phyloP scores from a whole-genome alignment of 2,329 filamentous ascomycete genomes.

The Trichoderma polysporum region DNA sequence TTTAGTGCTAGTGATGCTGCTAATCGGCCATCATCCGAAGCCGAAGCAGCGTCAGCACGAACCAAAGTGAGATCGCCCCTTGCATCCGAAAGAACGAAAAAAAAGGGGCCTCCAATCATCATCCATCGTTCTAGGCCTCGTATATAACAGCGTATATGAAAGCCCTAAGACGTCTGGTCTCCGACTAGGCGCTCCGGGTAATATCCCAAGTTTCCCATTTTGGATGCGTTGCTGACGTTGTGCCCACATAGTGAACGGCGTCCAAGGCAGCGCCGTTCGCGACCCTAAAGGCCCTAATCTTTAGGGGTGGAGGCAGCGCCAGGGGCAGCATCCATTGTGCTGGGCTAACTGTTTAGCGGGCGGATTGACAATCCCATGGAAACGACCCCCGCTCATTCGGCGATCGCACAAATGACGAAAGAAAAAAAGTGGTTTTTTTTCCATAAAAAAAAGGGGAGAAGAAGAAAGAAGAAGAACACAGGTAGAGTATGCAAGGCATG shows the following conservation, averaged over 20 bases:
- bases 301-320: conserved; percentile 5
- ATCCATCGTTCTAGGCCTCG: not conserved
- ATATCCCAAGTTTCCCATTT: not conserved
- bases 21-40: not conserved
- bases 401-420: not conserved
- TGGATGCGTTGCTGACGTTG: not conserved
- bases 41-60: not conserved
- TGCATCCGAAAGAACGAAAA: not conserved
- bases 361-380: not conserved
- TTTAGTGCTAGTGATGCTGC: not conserved
- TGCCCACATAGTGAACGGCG: no score
- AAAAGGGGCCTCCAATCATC: not conserved
- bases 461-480: not conserved
- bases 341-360: not conserved
- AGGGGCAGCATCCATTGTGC: not conserved
- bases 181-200: not conserved
- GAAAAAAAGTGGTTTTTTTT: not conserved
- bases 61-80: not conserved
- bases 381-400: not conserved
- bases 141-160: no score
- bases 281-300: not conserved
- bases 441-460: not conserved
- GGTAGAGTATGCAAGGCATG: no score
- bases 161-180: not conserved
- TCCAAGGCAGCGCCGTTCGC: not conserved